Base-by-base conservation (phyloP, 2,329 filamentous ascomycete species). In the Cladosporium halotolerans region DNA sequence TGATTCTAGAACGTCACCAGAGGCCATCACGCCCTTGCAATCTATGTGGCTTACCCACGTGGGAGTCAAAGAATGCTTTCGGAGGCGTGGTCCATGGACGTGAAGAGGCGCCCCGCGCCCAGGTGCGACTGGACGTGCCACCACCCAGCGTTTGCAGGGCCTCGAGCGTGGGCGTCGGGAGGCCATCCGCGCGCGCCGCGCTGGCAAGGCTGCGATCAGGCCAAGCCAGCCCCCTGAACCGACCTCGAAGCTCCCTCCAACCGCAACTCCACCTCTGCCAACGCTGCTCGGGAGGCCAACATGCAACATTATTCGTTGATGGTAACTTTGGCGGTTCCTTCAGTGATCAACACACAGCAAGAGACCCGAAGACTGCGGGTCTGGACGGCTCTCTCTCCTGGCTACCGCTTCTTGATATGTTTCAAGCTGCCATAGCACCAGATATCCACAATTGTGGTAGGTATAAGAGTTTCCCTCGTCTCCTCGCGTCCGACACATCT, bases 211-310 rank as follows among this genome's bases (percentile, higher is more conserved):
- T 36, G 34, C 23, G 23, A 36, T 36, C 47, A 43, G 47, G 42
- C 47, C 47, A 50, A 50, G 36, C 39, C 14, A 43, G 14, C 16
- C 47, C 47, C 39, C 47, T 50, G 47, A 16, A 42, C 32, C 46
- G 14, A 38, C 18, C 18, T 47, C 45, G 23, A 28, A 36, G 34
- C 34, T 41, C n/a, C 14, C 31, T 50, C 32, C 32, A 50, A 50
- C 47, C 32, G 14, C 18, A 11, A 50, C 38, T 50, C 39, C 47
- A 36, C 47, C 39, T 50, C 39, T 34, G 36, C 34, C n/a, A 36
- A n/a, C 10, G 10, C n/a, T n/a, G 7, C n/a, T n/a, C 34, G 34
- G 19, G 9, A 23, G 28, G n/a, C 13, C 16, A 19, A 14, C 9
- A 28, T 14, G 39, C 47, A 18, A 13, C 9, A 13, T 36, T 32